phyloP scores from a whole-genome alignment of 768 basidiomycete genomes.

The Russula dissimulans region DNA sequence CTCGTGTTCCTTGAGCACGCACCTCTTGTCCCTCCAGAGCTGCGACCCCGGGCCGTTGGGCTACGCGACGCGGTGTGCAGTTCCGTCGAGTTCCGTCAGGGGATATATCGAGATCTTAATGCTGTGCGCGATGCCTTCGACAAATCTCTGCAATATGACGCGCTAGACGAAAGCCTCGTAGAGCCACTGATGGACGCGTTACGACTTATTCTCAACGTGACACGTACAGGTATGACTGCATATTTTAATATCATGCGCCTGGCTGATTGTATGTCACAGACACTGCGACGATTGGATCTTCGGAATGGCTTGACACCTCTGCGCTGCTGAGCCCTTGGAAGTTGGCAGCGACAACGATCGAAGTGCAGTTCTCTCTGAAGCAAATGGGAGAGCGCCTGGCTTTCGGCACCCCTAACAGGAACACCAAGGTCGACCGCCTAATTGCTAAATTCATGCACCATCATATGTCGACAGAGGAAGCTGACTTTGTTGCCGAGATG shows the following conservation, averaged over 20 bases:
- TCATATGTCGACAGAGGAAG: conserved; percentile 69
- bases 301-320: conserved; percentile 52
- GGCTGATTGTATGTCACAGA: neutral
- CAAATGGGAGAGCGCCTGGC: conserved; percentile 61
- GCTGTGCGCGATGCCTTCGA: conserved; percentile 64
- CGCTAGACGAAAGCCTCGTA: conserved; percentile 41
- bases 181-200: conserved; percentile 60
- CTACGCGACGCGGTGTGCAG: conserved; percentile 55
- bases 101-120: conserved; percentile 66
- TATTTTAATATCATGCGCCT: neutral
- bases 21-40: conserved; percentile 36
- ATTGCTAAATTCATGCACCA: conserved; percentile 61
- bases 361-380: conserved; percentile 66
- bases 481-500: conserved; percentile 79
- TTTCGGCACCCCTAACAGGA: conserved; percentile 51
- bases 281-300: conserved; percentile 38
- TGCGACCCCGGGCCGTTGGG: conserved; percentile 39
- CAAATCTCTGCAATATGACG: conserved; percentile 42
- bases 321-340: conserved; percentile 76
- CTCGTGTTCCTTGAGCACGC: conserved; percentile 68
- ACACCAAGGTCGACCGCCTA: conserved; percentile 54
- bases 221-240: conserved; percentile 39
- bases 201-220: conserved; percentile 56
- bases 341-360: conserved; percentile 70
- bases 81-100: conserved; percentile 60